Base-by-base conservation (phyloP, 495 filamentous ascomycete genomes). In the Penicillium robsamsonii region DNA sequence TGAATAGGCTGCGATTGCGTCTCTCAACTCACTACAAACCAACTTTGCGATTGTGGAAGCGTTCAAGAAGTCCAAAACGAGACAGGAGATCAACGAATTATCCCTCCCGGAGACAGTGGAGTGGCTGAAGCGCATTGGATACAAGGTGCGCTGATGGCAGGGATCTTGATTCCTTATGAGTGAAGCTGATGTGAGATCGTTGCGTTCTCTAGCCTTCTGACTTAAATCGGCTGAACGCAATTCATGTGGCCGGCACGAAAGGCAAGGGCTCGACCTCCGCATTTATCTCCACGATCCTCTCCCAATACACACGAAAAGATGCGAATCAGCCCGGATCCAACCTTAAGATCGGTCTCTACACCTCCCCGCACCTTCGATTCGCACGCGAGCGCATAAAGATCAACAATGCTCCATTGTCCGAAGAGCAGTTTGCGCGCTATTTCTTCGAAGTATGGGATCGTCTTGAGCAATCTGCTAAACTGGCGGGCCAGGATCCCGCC, bases 171-270 rank as follows among this genome's bases (percentile, higher is more conserved):
- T 30, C 8, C 13, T n/a, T n/a, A 25, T 18, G 13, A 48, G 4
- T 4, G 41, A 37, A 60, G 43, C 54, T 62, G 41, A 63, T 55
- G 29, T 57, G 52, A 54, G 29, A 17, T 31, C 18, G 37, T 10
- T 38, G 33, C 47, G 12, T 22, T 51, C 5, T 41, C 42, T 67
- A 88, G 87, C 81, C 86, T n/a, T 79, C 76, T 22, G 91, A 96
- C 67, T 81, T 97, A 53, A 80, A 89, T 59, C 75, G 75, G 4
- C 73, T 97, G 35, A 92, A 91, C 60, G 77, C 84, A 30, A 74
- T 96, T 12, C 92, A 97, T 65, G 85, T 97, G 20, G 88, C 92
- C 12, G 92, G 92, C 38, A 96, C 92, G 12, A 97, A 97, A 75
- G 92, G 92, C 55, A 97, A 97, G 74, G 92, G 92, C 42, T 75